phyloP scores from a whole-genome alignment of 2,329 filamentous ascomycete genomes.

The Bipolaris gigantea region DNA sequence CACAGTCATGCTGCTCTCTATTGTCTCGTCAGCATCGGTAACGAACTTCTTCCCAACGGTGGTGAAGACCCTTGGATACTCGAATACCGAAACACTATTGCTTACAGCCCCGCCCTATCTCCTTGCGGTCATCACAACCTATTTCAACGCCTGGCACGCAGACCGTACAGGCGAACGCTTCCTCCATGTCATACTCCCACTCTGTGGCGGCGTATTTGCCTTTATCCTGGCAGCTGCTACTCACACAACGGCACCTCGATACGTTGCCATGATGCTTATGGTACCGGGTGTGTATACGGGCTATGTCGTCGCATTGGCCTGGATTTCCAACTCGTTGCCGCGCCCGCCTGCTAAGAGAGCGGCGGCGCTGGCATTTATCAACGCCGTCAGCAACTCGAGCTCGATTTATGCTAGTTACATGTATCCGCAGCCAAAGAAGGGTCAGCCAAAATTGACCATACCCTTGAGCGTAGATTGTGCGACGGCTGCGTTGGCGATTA shows the following conservation, averaged over 20 bases:
- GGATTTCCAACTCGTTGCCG: constrained; percentile 76
- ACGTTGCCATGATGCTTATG: constrained; percentile 75
- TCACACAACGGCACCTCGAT: constrained; percentile 62
- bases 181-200: constrained; percentile 65
- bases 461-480: constrained; percentile 71
- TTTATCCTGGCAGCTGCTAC: constrained; percentile 72
- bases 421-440: constrained; percentile 57
- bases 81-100: constrained; percentile 56
- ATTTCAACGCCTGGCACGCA: constrained; percentile 69
- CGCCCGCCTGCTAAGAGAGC: constrained; percentile 75
- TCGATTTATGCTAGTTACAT: constrained; percentile 72
- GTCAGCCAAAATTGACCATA: constrained; percentile 48
- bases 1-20: constrained; percentile 45
- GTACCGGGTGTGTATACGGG: constrained; percentile 62
- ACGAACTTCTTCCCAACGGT: constrained; percentile 64
- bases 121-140: constrained; percentile 61
- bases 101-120: constrained; percentile 49
- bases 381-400: constrained; percentile 69
- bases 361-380: constrained; percentile 74
- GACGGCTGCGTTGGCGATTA: constrained; percentile 65
- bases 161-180: constrained; percentile 72
- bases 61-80: constrained; percentile 62
- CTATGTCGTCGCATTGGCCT: constrained; percentile 66
- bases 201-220: constrained; percentile 62
- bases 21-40: constrained; percentile 45